Percentiles rank a stretch among this genome's conserved stretches.
phyloP scores from a whole-genome alignment of 345 rosid species.

The Syzygium aqueum region DNA sequence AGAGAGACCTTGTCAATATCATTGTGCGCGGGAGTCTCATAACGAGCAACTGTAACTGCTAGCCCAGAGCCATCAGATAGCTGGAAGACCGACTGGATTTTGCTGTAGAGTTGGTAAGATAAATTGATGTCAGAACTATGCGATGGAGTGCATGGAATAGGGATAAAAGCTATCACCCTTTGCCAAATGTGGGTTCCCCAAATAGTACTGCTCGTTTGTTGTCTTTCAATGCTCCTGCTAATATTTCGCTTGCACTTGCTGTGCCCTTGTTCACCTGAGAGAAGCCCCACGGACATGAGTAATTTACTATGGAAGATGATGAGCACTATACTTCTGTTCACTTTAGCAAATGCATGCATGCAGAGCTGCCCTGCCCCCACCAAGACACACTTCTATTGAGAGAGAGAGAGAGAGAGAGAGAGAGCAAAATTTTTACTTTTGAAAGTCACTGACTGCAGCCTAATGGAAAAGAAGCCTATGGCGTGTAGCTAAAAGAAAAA shows the following conservation, averaged over 20 bases:
- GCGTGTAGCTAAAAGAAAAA: neutral
- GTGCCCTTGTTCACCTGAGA: conserved; percentile 93
- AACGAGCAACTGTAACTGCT: conserved; percentile 90
- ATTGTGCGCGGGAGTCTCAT: conserved; percentile 88
- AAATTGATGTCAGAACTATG: neutral
- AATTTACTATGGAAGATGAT: neutral
- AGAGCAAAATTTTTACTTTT: neutral
- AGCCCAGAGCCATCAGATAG: conserved; percentile 96
- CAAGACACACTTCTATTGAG: neutral
- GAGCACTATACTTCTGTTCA: neutral
- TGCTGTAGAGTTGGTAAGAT: conserved; percentile 36
- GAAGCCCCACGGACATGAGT: neutral
- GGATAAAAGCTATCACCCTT: conserved; percentile 58
- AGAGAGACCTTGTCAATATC: conserved; percentile 71
- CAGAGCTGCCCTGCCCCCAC: neutral
- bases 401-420: neutral
- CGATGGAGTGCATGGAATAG: neutral
- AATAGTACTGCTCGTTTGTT: conserved; percentile 77
- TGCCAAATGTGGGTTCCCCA: conserved; percentile 90
- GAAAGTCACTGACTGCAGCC: neutral
- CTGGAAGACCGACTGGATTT: conserved; percentile 92
- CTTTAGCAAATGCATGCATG: neutral
- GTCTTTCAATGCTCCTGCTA: conserved; percentile 93
- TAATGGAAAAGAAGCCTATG: neutral
- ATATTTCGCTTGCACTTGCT: conserved; percentile 95